Evolutionary conservation across 2,329 filamentous ascomycete genomes (phyloP).

Genomic region (Fusarium bactridioides): DNA sequence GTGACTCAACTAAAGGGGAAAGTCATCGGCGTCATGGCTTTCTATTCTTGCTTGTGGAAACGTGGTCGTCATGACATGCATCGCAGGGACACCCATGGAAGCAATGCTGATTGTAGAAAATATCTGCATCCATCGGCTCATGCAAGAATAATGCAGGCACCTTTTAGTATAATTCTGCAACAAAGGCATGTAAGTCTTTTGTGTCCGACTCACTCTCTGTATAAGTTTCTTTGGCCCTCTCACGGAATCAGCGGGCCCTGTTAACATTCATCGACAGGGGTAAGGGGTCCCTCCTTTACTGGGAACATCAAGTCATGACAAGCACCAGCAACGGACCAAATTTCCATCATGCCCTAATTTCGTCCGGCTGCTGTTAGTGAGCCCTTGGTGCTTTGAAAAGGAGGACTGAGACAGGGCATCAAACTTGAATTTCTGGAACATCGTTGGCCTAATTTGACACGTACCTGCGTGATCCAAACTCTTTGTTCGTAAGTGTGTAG

Average conservation of each 20-base stretch:
- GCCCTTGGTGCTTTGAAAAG: conserved; percentile 23
- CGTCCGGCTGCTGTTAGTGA: conserved; percentile 17
- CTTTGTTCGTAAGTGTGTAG: conserved; percentile 23
- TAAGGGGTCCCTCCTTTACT: conserved; percentile 20
- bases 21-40: conserved; percentile 29
- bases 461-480: conserved; percentile 27
- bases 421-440: conserved; percentile 23
- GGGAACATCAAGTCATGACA: conserved; percentile 25
- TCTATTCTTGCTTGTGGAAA: conserved; percentile 13
- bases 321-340: conserved; percentile 29
- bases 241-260: conserved; percentile 16
- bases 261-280: conserved; percentile 26
- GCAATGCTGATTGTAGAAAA: conserved; percentile 19
- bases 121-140: conserved; percentile 3
- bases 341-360: conserved; percentile 38
- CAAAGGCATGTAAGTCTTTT: conserved; percentile 16
- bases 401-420: conserved; percentile 32
- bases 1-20: conserved; percentile 20
- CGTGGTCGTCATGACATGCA: conserved; percentile 40
- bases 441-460: conserved; percentile 27
- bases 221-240: conserved; percentile 17
- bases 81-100: conserved; percentile 22
- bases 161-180: not conserved
- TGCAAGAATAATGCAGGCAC: conserved; percentile 27
- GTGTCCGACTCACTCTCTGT: conserved; percentile 14